A percentile compares a stretch with the other conserved stretches of the same genome.
Conservation (phyloP, 2,329 filamentous ascomycete species). For the Mariannaea sp. region DNA sequence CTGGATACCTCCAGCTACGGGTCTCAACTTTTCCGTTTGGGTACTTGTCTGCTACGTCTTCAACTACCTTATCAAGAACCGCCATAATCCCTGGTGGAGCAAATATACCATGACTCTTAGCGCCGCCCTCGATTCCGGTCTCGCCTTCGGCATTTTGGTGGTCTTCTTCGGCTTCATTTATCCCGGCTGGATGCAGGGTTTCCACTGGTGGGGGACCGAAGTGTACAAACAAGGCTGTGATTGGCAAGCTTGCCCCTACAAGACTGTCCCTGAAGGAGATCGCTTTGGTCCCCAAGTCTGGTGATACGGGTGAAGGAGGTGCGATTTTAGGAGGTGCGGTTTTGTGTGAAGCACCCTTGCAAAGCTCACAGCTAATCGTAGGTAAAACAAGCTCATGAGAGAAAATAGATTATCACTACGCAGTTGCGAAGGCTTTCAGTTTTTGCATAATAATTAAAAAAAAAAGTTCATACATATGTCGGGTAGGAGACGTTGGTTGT, state of each 20-base stretch:
- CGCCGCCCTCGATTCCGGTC: slow-evolving; percentile 79
- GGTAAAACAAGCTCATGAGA: too few relatives aligned
- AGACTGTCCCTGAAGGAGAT: slow-evolving; percentile 63
- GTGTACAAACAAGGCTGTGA: slow-evolving; percentile 84
- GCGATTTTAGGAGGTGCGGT: too few relatives aligned
- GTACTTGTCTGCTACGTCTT: slow-evolving; percentile 83
- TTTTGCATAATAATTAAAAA: too few relatives aligned
- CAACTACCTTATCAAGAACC: slow-evolving; percentile 74
- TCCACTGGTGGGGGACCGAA: slow-evolving; percentile 89
- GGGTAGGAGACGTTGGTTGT: background rate
- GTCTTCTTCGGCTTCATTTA: slow-evolving; percentile 90
- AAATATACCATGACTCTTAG: slow-evolving; percentile 92
- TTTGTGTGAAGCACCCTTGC: too few relatives aligned
- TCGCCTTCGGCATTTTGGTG: slow-evolving; percentile 81
- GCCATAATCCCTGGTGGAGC: slow-evolving; percentile 79
- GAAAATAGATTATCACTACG: too few relatives aligned
- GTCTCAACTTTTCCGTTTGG: slow-evolving; percentile 89
- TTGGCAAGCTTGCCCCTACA: slow-evolving; percentile 80
- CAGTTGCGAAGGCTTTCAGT: too few relatives aligned
- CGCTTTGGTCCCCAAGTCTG: slow-evolving; percentile 69
- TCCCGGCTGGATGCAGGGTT: slow-evolving; percentile 72
- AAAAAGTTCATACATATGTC: slow-evolving; percentile 3
- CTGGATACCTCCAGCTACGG: slow-evolving; percentile 87
- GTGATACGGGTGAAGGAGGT: too few relatives aligned
- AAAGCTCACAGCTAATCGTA: too few relatives aligned